Percentiles rank a stretch among this genome's conserved stretches.
Evolutionary conservation across 495 filamentous ascomycete species (phyloP).

Genomic region (Annulohypoxylon stygium): DNA sequence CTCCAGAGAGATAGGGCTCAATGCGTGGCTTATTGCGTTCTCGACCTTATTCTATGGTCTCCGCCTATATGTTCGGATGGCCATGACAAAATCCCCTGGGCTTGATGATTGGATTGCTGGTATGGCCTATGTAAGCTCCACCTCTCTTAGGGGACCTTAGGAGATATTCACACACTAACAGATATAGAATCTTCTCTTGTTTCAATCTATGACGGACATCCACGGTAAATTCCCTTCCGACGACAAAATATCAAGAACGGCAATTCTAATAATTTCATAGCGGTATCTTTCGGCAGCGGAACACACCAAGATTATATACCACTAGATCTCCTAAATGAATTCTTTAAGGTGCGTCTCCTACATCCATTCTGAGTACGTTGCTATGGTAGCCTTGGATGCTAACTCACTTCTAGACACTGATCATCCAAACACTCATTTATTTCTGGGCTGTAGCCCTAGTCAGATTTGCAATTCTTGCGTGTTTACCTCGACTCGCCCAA

Average conservation of each 20-base stretch:
- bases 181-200: conserved; percentile 17
- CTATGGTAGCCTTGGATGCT: background rate
- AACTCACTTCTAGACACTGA: conserved; percentile 29
- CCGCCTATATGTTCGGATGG: conserved; percentile 45
- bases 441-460: conserved; percentile 48
- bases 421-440: conserved; percentile 48
- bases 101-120: conserved; percentile 50
- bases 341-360: conserved; percentile 41
- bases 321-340: conserved; percentile 23
- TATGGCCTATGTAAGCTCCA: conserved; percentile 44
- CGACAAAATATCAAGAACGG: conserved; percentile 3
- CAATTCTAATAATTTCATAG: conserved; percentile 26
- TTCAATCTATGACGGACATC: conserved; percentile 28
- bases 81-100: conserved; percentile 50
- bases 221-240: conserved; percentile 8
- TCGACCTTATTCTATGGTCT: conserved; percentile 45
- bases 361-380: background rate
- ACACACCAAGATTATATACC: conserved; percentile 38
- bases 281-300: conserved; percentile 32
- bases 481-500: conserved; percentile 49
- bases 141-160: background rate
- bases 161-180: background rate
- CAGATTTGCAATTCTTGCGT: conserved; percentile 48
- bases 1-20: conserved; percentile 37
- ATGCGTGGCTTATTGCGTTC: conserved; percentile 45